Evolutionary conservation across 108 stramenopile species (phyloP).

Genomic region (Pseudonitzschia pungens): DNA sequence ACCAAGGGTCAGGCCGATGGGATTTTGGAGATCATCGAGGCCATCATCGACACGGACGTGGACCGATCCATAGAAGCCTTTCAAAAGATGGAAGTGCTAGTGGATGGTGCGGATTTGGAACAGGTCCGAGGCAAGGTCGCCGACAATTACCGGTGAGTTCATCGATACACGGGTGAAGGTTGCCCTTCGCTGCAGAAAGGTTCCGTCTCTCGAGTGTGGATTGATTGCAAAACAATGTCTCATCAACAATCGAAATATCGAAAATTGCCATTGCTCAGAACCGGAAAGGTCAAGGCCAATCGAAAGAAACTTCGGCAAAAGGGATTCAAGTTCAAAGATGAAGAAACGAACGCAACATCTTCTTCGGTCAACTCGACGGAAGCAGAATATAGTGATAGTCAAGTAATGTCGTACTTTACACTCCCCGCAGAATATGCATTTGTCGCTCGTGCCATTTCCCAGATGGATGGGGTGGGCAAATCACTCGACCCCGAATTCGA

Average conservation of each 20-base stretch:
- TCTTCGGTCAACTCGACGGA: conserved; percentile 10
- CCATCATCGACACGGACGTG: conserved; percentile 79
- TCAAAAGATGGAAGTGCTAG: conserved; percentile 76
- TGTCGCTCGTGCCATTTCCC: conserved; percentile 79
- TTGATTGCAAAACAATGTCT: too few species aligned
- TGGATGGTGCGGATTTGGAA: conserved; percentile 66
- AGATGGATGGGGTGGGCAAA: conserved; percentile 87
- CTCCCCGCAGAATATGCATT: conserved; percentile 87
- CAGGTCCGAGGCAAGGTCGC: conserved; percentile 71
- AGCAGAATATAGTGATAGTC: conserved; percentile 54
- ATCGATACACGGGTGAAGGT: not conserved
- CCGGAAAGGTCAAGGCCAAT: conserved; percentile 70
- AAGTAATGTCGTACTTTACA: conserved; percentile 80
- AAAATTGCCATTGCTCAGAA: conserved; percentile 22
- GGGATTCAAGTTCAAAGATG: conserved; percentile 38
- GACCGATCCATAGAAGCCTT: conserved; percentile 72
- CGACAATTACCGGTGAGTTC: conserved; percentile 57
- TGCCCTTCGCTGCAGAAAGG: not conserved
- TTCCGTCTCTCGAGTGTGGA: not conserved
- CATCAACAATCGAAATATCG: too few species aligned
- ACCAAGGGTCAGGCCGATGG: conserved; percentile 67
- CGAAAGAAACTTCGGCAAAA: conserved; percentile 35
- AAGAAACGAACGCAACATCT: conserved; percentile 28
- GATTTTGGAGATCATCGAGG: conserved; percentile 81
- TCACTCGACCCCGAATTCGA: conserved; percentile 79